Percentiles rank a stretch among this genome's conserved stretches.
phyloP scores from a whole-genome alignment of 2,329 filamentous ascomycete species.

The Epichloe brachyelytri region DNA sequence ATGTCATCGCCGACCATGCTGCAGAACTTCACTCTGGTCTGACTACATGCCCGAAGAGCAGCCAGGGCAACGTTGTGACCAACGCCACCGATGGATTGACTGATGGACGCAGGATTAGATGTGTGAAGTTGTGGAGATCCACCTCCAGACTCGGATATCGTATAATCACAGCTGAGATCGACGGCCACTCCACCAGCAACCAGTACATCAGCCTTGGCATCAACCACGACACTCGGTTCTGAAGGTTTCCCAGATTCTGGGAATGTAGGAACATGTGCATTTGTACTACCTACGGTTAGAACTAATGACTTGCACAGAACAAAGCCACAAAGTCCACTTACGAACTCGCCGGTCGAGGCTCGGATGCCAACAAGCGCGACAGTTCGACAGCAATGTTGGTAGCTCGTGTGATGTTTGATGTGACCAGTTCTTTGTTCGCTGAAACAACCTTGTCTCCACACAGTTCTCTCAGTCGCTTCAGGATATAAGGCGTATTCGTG shows the following conservation, averaged over 20 bases:
- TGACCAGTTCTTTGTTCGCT: conserved; percentile 57
- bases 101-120: conserved; percentile 74
- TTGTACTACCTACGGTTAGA: conserved; percentile 25
- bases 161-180: conserved; percentile 74
- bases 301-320: conserved; percentile 7
- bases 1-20: conserved; percentile 72
- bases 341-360: conserved; percentile 19
- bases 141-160: conserved; percentile 14
- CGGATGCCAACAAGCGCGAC: conserved; percentile 28
- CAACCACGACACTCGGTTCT: conserved; percentile 5
- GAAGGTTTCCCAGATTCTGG: neutral
- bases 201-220: conserved; percentile 48
- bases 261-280: conserved; percentile 8
- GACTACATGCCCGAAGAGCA: conserved; percentile 53
- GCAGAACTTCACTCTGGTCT: conserved; percentile 54
- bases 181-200: conserved; percentile 85
- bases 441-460: conserved; percentile 57
- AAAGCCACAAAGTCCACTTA: conserved; percentile 20
- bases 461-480: conserved; percentile 66
- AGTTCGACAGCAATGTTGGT: conserved; percentile 42
- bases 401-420: conserved; percentile 40
- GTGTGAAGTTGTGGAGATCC: conserved; percentile 49
- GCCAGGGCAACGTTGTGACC: conserved; percentile 85
- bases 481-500: conserved; percentile 73
- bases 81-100: conserved; percentile 77